phyloP scores from a whole-genome alignment of 805 yeast species.

The Candida tallmaniae region DNA sequence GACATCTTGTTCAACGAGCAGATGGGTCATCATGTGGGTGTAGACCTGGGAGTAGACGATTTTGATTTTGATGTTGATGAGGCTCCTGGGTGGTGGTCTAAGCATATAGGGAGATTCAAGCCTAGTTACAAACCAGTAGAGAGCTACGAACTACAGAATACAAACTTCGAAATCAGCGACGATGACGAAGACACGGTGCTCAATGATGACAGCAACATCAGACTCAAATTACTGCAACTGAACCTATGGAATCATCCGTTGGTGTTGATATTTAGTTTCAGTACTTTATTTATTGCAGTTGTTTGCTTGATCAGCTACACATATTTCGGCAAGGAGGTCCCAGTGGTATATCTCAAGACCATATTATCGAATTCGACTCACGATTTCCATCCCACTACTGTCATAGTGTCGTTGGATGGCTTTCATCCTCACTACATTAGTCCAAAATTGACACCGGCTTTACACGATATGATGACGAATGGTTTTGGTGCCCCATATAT shows the following conservation, averaged over 20 bases:
- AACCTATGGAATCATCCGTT: no score
- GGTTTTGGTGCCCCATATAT: constrained; percentile 73
- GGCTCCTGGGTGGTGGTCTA: neutral
- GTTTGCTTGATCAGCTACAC: neutral
- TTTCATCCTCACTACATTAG: constrained; percentile 87
- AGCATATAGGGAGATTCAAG: constrained; percentile 2
- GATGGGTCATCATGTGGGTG: constrained; percentile 3
- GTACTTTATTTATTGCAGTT: neutral
- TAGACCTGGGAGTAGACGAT: constrained; percentile 8
- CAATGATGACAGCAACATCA: neutral
- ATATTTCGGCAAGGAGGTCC: neutral
- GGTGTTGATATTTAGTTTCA: neutral
- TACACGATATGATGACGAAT: constrained; percentile 52
- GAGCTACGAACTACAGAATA: constrained; percentile 11
- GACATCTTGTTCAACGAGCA: constrained; percentile 23
- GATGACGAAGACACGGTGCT: neutral
- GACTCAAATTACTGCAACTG: no score
- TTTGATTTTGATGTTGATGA: constrained; percentile 7
- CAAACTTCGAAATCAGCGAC: neutral
- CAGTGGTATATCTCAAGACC: constrained; percentile 9
- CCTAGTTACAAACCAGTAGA: constrained; percentile 7
- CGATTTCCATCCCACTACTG: constrained; percentile 71
- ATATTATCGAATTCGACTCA: constrained; percentile 58
- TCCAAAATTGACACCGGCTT: constrained; percentile 59
- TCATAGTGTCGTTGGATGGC: constrained; percentile 79